Conservation (phyloP, 306 rosid genomes). For the Acacia acuminata region DNA sequence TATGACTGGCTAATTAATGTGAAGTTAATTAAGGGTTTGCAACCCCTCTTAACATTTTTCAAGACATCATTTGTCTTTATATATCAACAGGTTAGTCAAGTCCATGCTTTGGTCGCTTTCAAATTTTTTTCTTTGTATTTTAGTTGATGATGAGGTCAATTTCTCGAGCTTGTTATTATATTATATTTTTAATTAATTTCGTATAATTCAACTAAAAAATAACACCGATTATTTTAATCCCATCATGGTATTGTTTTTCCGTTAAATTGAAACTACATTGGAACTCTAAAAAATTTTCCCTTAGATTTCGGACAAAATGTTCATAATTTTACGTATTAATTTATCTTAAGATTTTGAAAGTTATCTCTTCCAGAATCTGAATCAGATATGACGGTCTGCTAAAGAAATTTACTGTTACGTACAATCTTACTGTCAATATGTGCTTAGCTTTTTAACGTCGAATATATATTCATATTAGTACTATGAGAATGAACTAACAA, state of each 20-base stretch:
- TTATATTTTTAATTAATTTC: not conserved
- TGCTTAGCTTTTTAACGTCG: not conserved
- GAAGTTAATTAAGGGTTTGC: conserved; percentile 8
- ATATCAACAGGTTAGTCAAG: conserved; percentile 16
- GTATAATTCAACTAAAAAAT: not conserved
- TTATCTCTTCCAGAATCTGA: conserved; percentile 1
- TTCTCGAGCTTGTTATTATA: not conserved
- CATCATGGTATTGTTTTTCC: not conserved
- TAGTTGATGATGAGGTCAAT: conserved; percentile 26
- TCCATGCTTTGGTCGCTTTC: conserved; percentile 33
- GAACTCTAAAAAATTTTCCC: not conserved
- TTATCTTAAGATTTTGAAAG: not conserved
- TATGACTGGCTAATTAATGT: conserved; percentile 8
- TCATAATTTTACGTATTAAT: not conserved
- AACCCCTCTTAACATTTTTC: not conserved
- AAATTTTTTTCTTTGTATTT: not conserved
- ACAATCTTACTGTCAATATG: not conserved
- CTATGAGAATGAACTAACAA: not conserved
- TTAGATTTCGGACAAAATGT: not conserved
- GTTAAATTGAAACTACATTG: not conserved
- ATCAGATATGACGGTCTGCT: not conserved
- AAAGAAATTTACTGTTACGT: not conserved
- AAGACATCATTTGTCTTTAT: conserved; percentile 13
- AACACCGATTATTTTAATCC: not conserved
- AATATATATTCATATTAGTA: not conserved